Evolutionary conservation across 2,329 filamentous ascomycete species (phyloP), one percentile per base, ranked within the genome.

Genomic region (Sporothrix schenckii): DNA sequence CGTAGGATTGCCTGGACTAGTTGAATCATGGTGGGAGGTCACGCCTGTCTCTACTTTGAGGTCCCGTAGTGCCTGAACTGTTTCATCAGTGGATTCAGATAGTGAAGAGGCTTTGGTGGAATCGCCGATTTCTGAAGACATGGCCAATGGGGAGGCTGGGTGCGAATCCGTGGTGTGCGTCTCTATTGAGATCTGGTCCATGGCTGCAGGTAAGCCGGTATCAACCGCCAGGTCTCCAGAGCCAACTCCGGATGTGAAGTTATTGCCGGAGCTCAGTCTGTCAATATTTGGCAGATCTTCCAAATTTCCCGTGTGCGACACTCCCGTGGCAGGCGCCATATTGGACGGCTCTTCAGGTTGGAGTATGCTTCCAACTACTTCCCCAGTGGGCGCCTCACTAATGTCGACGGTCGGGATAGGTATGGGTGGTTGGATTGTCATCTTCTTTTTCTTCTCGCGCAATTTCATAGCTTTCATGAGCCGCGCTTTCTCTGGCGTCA

Each of bases 381-480:
- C 21, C 24, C 44, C 53, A 3, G 13, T 34, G 6, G 66, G 63
- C 49, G 68, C 72, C 66, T 75, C 74, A 27, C 76, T 73, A 16
- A 74, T 72, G 50, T 79, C 78, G 19, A 75, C 72, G 9, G 69
- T 72, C 44, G 77, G 75, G 13, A 76, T 70, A 13, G 76, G 74
- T 6, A 75, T 69, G 16, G 77, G 52, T n/a, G 77, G 73, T 52
- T 78, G 77, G 56, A 76, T 73, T 71, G 74, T 79, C 77, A 79
- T 79, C 80, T 81, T 82, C 78, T 82, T 89, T 79, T 93, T 93
- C 80, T 91, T 93, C 80, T 96, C 95, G 68, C 94, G 87, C 75
- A 97, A 80, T 79, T 97, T 92, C 81, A 97, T 86, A 9, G 95
- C 95, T 81, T 96, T 97, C 92, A 97, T 94, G 73, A 99, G 83